These are phyloP conservation scores for Piper betle DNA, from an alignment of 164 flowering plant genomes.

Conservation along the genomic window DNA sequence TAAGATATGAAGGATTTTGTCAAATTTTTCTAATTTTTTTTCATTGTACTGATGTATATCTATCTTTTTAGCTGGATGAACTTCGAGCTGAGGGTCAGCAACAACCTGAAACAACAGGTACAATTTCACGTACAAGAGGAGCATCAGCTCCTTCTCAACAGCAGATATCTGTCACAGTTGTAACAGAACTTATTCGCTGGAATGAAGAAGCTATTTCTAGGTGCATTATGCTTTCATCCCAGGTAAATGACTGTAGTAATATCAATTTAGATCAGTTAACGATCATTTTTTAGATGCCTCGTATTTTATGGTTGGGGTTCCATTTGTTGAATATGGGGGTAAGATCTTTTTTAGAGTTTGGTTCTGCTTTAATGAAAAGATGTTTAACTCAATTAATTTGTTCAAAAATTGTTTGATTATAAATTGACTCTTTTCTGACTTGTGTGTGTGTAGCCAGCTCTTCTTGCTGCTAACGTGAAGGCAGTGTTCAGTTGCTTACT, in stretches of 20 bases:
- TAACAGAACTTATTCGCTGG: constrained; percentile 99
- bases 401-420: background rate
- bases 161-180: constrained; percentile 95
- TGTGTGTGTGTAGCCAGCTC: constrained; percentile 51
- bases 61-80: constrained; percentile 68
- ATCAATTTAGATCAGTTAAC: background rate
- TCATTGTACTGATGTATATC: background rate
- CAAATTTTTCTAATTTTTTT: background rate
- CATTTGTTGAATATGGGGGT: background rate
- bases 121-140: constrained; percentile 86
- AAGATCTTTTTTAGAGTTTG: too few species aligned
- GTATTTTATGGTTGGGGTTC: too few species aligned
- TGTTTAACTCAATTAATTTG: too few species aligned
- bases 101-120: constrained; percentile 56
- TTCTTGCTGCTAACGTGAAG: constrained; percentile 78
- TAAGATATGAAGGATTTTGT: background rate
- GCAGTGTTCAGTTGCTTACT: constrained; percentile 80
- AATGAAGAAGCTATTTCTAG: constrained; percentile 96
- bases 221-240: constrained; percentile 83
- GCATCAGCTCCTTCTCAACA: constrained; percentile 68
- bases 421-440: background rate
- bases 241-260: constrained; percentile 29
- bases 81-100: constrained; percentile 70
- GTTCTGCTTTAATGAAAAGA: too few species aligned
- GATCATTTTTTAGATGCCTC: too few species aligned